Evolutionary conservation across 306 rosid genomes (phyloP), one percentile per base, ranked within the genome.

Genomic region (Macrotyloma uniflorum): DNA sequence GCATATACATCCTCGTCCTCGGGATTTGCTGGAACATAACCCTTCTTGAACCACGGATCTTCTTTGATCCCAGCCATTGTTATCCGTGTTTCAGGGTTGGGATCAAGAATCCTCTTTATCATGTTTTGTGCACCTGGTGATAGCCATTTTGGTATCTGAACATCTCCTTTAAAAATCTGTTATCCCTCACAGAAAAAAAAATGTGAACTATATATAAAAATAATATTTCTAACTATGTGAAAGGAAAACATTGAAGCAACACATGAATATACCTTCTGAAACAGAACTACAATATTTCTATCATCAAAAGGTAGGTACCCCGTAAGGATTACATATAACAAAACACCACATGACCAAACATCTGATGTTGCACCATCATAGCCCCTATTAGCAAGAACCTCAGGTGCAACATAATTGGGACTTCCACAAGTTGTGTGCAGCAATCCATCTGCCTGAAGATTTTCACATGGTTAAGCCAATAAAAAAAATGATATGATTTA

Each of bases 371-470:
- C 93, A 57, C 98, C 99, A 6, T 93, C 83, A 64, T 95, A 95
- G 16, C 99, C 99, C 72, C 85, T 87, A 64, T 95, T 91, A 43
- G 89, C 89, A 38, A 95, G 87, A 82, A 95, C 73, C 89, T 95
- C 99, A 1, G 99, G 99, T 33, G 99, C 99, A 54, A 95, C 99
- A 79, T 95, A 95, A 77, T 95, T 92, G 24, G 99, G 98, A 79
- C 98, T 95, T 89, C 99, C 99, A 83, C 99, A 95, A 13, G 98
- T 95, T 55, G 99, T 95, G 70, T 95, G 99, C 76, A 95, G 86
- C 85, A 95, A 78, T 14, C 99, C 99, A 74, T 95, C 99, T 32
- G 38, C 92, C 97, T 93, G 86, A 67, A 73, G 57, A 32, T 72
- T 72, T 76, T 83, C 67, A 71, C 26, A 49, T 0, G 32, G 42